These are phyloP conservation scores for Agroathelia rolfsii DNA, from an alignment of 1,284 basidiomycete genomes.

Conservation along the genomic window DNA sequence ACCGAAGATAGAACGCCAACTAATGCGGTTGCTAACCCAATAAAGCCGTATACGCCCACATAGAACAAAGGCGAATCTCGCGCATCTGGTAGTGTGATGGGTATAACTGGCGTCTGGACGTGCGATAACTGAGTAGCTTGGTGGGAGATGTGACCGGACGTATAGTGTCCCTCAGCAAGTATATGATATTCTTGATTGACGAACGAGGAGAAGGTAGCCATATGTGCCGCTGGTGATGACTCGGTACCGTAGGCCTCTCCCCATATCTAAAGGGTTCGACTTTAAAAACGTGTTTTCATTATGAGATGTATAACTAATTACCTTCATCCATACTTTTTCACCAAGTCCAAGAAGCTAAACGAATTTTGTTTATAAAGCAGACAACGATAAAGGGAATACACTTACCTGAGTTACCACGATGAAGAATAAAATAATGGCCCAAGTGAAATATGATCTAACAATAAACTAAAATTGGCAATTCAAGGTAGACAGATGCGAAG, in stretches of 20 bases:
- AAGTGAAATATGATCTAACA: conserved; percentile 40
- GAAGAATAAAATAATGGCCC: conserved; percentile 30
- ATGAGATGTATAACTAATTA: conserved; percentile 15
- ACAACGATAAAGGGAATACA: conserved; percentile 1
- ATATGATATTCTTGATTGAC: conserved; percentile 17
- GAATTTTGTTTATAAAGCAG: conserved; percentile 12
- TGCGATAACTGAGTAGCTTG: conserved; percentile 1
- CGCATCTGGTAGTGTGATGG: conserved; percentile 27
- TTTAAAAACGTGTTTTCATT: not conserved
- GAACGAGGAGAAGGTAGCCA: conserved; percentile 21
- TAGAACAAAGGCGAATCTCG: conserved; percentile 41
- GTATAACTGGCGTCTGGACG: not conserved
- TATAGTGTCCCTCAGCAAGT: conserved; percentile 7
- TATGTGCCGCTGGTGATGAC: too few relatives aligned
- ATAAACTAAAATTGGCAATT: not conserved
- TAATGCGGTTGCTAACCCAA: conserved; percentile 28
- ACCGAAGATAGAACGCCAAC: conserved; percentile 25
- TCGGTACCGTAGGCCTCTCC: conserved; percentile 30
- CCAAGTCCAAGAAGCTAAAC: conserved; percentile 24
- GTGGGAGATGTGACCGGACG: conserved; percentile 11
- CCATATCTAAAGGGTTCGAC: conserved; percentile 26
- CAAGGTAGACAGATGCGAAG: not conserved
- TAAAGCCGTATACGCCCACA: conserved; percentile 35
- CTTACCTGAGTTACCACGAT: conserved; percentile 25
- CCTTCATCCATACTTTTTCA: conserved; percentile 53